A percentile compares a stretch with the other conserved stretches of the same genome.
Conservation (phyloP, 257 asterid species). For the Jaltomata sinuosa region DNA sequence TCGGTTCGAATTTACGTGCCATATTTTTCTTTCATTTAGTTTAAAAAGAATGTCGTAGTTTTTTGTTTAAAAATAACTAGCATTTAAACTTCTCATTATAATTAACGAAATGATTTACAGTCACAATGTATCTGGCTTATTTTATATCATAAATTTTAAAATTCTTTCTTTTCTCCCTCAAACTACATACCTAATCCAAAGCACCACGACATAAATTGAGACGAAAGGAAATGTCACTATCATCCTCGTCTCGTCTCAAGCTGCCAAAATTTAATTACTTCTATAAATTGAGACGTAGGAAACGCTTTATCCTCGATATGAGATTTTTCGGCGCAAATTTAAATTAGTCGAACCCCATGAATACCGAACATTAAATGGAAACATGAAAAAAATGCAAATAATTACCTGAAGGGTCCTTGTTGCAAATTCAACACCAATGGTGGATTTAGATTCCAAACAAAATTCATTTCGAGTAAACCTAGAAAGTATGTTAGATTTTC, state of each 20-base stretch:
- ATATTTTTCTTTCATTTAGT: not conserved
- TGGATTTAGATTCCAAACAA: constrained; percentile 42
- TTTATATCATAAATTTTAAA: not conserved
- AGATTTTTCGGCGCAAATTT: fast-evolving
- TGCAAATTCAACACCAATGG: constrained; percentile 48
- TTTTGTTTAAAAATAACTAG: too few relatives aligned
- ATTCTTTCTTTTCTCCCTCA: not conserved
- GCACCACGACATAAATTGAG: not conserved
- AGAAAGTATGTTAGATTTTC: constrained; percentile 41
- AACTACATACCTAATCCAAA: not conserved
- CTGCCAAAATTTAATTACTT: not conserved
- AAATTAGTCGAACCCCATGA: not conserved
- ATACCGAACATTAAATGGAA: not conserved
- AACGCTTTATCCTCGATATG: not conserved
- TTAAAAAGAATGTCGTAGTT: too few relatives aligned
- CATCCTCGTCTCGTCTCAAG: not conserved
- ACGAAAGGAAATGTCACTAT: not conserved
- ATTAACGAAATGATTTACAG: not conserved
- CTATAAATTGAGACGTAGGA: not conserved
- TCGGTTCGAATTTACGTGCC: not conserved
- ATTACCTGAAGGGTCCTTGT: constrained; percentile 45
- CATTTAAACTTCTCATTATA: not conserved
- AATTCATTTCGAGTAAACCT: constrained; percentile 40
- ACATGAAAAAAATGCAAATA: not conserved
- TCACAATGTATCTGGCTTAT: not conserved